phyloP scores from a whole-genome alignment of 2,329 filamentous ascomycete species.

The Pseudogymnoascus destructans region DNA sequence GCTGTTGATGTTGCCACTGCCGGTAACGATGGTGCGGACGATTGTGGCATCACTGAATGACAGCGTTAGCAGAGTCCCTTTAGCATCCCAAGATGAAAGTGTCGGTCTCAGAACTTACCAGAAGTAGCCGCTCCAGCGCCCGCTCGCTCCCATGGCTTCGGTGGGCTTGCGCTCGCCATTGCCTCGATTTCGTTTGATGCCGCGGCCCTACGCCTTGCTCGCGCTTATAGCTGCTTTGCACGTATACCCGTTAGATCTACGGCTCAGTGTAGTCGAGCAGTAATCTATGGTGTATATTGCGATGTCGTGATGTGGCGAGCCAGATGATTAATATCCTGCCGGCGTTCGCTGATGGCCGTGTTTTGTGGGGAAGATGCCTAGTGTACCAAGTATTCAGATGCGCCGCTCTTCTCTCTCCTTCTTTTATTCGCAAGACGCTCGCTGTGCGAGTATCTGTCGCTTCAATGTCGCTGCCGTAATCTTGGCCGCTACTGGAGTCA shows the following conservation, averaged over 20 bases:
- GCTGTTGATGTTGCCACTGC: constrained; percentile 32
- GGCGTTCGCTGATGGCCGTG: neutral
- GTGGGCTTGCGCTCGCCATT: constrained; percentile 59
- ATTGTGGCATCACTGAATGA: constrained; percentile 27
- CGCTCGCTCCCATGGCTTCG: constrained; percentile 91
- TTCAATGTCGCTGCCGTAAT: neutral
- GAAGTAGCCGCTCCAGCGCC: constrained; percentile 35
- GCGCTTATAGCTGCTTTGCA: neutral
- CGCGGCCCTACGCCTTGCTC: constrained; percentile 10
- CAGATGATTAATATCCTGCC: neutral
- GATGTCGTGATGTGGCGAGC: neutral
- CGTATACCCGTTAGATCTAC: neutral
- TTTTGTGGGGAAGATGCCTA: constrained; percentile 3
- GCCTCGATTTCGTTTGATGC: constrained; percentile 5
- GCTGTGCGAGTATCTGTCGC: neutral
- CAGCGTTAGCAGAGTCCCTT: constrained; percentile 11
- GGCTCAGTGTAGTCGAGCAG: neutral
- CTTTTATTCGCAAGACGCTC: neutral
- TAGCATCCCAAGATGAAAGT: neutral
- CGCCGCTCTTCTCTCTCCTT: neutral
- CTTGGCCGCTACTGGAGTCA: neutral
- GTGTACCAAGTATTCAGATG: neutral
- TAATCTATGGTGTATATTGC: neutral
- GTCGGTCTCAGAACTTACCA: constrained; percentile 19
- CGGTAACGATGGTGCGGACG: constrained; percentile 28